Evolutionary conservation across 1,139 yeast genomes (phyloP).

Genomic region (Pichia sp.): DNA sequence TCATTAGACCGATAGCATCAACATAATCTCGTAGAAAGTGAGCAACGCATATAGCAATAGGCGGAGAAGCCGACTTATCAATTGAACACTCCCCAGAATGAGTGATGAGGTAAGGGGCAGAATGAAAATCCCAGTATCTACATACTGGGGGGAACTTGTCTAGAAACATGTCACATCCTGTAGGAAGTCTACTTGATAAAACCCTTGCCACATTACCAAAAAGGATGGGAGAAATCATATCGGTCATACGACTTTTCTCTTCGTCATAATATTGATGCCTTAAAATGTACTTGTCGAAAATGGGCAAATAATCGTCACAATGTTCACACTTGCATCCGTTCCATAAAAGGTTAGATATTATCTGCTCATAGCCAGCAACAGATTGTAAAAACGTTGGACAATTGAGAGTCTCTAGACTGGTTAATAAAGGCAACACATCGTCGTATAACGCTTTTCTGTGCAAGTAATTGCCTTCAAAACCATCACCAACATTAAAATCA

Average conservation of each 20-base stretch:
- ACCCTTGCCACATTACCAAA: conserved; percentile 49
- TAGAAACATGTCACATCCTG: conserved; percentile 30
- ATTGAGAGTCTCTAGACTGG: conserved; percentile 39
- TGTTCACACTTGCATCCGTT: conserved; percentile 66
- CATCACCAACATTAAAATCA: conserved; percentile 48
- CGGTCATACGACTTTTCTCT: conserved; percentile 45
- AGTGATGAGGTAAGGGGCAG: conserved; percentile 33
- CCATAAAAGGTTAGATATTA: conserved; percentile 67
- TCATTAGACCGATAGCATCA: conserved; percentile 25
- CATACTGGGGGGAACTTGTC: conserved; percentile 31
- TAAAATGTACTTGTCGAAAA: conserved; percentile 55
- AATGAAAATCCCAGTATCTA: conserved; percentile 42
- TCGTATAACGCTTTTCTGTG: conserved; percentile 52
- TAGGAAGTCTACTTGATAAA: conserved; percentile 35
- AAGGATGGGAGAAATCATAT: conserved; percentile 54
- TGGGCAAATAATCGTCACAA: conserved; percentile 45
- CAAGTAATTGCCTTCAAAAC: conserved; percentile 67
- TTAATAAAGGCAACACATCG: conserved; percentile 44
- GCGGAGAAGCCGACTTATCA: conserved; percentile 30
- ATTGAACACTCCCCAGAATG: conserved; percentile 33
- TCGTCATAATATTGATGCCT: conserved; percentile 56
- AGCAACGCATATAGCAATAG: conserved; percentile 33
- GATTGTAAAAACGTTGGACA: conserved; percentile 58
- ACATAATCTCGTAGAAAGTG: conserved; percentile 41
- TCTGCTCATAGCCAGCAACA: conserved; percentile 62